Conservation (phyloP, 2,329 filamentous ascomycete species). For the Phoma sp. region DNA sequence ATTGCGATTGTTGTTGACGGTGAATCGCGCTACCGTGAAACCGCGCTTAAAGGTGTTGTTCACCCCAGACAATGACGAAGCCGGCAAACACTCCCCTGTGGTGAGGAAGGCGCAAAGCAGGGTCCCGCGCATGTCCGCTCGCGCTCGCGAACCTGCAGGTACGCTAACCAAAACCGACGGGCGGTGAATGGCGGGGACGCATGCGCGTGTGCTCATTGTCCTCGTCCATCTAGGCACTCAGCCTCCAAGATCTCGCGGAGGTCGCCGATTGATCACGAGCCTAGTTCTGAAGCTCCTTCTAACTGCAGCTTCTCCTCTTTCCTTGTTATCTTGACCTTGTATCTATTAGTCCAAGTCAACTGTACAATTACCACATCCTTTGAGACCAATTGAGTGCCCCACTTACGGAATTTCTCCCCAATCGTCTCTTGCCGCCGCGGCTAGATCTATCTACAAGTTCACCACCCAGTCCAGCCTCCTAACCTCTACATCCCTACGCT, state of each 20-base stretch:
- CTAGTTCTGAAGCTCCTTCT: conserved; percentile 29
- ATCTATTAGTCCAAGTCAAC: conserved; percentile 21
- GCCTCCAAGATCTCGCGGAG: conserved; percentile 32
- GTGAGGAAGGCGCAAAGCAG: conserved; percentile 21
- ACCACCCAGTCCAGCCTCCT: conserved; percentile 7
- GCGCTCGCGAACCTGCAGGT: background rate
- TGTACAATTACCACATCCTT: conserved; percentile 20
- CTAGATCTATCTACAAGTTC: conserved; percentile 15
- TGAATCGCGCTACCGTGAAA: conserved; percentile 6
- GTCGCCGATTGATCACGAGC: conserved; percentile 46
- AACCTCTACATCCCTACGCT: background rate
- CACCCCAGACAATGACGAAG: conserved; percentile 26
- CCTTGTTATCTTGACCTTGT: conserved; percentile 26
- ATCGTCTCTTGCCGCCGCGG: conserved; percentile 17
- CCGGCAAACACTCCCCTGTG: conserved; percentile 21
- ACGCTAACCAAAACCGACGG: conserved; percentile 31
- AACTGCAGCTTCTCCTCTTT: conserved; percentile 26
- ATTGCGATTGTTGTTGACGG: conserved; percentile 11
- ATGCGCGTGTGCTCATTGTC: conserved; percentile 11
- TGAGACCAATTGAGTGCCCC: conserved; percentile 21
- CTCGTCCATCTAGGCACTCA: conserved; percentile 20
- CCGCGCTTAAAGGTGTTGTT: background rate
- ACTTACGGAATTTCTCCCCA: conserved; percentile 16
- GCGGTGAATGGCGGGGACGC: conserved; percentile 26
- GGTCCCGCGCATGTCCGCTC: conserved; percentile 16